These are phyloP conservation scores for Nicotiana otophora DNA, from an alignment of 257 asterid species.

Conservation along the genomic window DNA sequence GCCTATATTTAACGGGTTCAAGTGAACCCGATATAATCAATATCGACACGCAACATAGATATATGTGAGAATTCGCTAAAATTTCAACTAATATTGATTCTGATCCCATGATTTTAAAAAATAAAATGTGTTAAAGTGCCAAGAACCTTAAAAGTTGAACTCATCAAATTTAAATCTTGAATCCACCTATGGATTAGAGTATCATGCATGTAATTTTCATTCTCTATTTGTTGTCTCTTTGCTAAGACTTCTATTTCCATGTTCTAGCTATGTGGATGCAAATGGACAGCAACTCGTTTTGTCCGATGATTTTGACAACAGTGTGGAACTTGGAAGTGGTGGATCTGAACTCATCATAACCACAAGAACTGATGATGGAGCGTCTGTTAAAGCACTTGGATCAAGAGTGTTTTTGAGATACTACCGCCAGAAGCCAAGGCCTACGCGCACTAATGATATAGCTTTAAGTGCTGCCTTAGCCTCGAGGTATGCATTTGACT, in stretches of 20 bases:
- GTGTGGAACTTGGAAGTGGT: conserved; percentile 55
- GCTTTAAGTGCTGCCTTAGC: conserved; percentile 47
- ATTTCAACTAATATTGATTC: not conserved
- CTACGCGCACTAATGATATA: conserved; percentile 43
- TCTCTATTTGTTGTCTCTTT: not conserved
- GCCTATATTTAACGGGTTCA: not conserved
- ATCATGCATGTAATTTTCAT: not conserved
- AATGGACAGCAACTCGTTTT: conserved; percentile 66
- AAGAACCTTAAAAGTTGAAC: no score
- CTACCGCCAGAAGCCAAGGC: conserved; percentile 88
- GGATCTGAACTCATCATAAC: conserved; percentile 76
- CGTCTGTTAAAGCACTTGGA: conserved; percentile 57
- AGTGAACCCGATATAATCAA: not conserved
- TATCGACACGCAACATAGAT: no score
- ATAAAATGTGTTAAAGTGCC: not conserved
- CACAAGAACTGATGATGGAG: conserved; percentile 25
- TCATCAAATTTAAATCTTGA: no score
- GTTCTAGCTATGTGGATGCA: conserved; percentile 48
- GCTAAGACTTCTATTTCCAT: not conserved
- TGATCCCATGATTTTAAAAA: not conserved
- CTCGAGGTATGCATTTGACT: conserved; percentile 41
- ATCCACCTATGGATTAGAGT: no score
- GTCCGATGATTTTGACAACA: conserved; percentile 34
- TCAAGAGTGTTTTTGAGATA: conserved; percentile 80
- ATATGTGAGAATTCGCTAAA: not conserved